Base-by-base conservation (phyloP, 495 filamentous ascomycete genomes). In the Aspergillus incahuasiensis region DNA sequence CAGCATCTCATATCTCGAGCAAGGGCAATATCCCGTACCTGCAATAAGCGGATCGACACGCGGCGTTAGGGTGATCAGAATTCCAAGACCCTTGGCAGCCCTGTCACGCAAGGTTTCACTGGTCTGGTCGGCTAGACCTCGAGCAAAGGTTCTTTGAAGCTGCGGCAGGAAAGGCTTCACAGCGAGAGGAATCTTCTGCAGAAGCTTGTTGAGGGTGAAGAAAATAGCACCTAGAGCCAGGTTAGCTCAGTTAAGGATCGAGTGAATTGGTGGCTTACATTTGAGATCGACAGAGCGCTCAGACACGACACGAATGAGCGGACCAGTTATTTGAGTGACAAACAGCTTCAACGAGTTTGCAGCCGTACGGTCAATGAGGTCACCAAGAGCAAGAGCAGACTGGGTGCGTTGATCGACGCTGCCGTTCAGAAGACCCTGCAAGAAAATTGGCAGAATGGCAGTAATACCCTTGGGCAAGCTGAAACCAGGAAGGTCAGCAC, bases 131-230 rank as follows among this genome's bases (percentile, higher is more conserved):
- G 94, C 94, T 19, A 98, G 77, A 48, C 90, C 91, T 74, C 96
- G 92, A 30, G 94, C 92, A 74, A 98, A 98, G 0, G 94, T 97
- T 28, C 94, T 80, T 71, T 98, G 94, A 34, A 98, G 84, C 67
- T 98, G 94, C 11, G 94, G 94, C 60, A 98, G 65, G 84, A 98
- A 98, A 3, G 94, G 94, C 71, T 97, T 97, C 40, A 98, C 82
- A 54, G 92, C 90, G 16, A 89, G 83, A 5, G 94, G 95, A 68
- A 98, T 97, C 79, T 97, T 98, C 73, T 96, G 89, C 13, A 98
- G 79, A 11, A 98, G 78, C 62, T 95, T 96, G 70, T 97, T 97
- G 50, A 98, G 79, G 0, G 95, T 97, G 41, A 91, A 81, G 52
- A 98, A 78, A 70, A 97, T 96, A 28, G 95, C 95, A 60, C 90